Evolutionary conservation across 352 stramenopile genomes (phyloP).

Genomic region (Phytophthora meadii): DNA sequence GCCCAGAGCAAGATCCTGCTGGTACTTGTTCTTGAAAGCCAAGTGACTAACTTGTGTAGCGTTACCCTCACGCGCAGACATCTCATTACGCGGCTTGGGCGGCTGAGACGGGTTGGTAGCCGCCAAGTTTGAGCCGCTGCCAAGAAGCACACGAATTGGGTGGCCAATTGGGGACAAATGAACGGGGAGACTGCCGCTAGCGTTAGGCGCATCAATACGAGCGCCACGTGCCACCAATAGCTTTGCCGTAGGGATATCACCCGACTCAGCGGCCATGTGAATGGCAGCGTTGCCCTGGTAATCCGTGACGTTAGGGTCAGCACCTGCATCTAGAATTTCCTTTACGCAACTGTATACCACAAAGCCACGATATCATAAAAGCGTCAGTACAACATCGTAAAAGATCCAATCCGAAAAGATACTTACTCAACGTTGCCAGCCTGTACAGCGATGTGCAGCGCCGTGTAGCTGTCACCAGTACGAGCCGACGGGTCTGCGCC

Average conservation of each 20-base stretch:
- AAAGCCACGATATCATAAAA: slow-evolving; percentile 4
- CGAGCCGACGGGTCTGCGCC: slow-evolving; percentile 69
- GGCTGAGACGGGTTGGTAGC: slow-evolving; percentile 77
- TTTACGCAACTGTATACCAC: slow-evolving; percentile 60
- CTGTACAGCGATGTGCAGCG: slow-evolving; percentile 78
- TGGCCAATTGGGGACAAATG: slow-evolving; percentile 89
- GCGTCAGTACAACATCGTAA: slow-evolving; percentile 19
- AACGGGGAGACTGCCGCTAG: slow-evolving; percentile 80
- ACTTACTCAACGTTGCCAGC: slow-evolving; percentile 72
- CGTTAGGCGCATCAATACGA: slow-evolving; percentile 78
- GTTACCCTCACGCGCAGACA: slow-evolving; percentile 53
- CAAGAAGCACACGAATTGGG: slow-evolving; percentile 83
- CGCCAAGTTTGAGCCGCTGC: slow-evolving; percentile 71
- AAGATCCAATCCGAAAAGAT: not conserved
- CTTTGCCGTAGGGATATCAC: slow-evolving; percentile 84
- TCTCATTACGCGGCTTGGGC: slow-evolving; percentile 60
- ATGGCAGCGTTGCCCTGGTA: slow-evolving; percentile 87
- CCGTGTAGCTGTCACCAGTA: slow-evolving; percentile 84
- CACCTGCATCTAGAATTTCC: slow-evolving; percentile 71
- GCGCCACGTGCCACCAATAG: slow-evolving; percentile 76
- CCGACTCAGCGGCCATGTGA: slow-evolving; percentile 80
- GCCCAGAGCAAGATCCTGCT: slow-evolving; percentile 81
- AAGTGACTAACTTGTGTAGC: slow-evolving; percentile 82
- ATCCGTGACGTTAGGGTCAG: slow-evolving; percentile 82
- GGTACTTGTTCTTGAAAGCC: slow-evolving; percentile 92